A percentile compares a stretch with the other conserved stretches of the same genome.
phyloP scores from a whole-genome alignment of 2,329 filamentous ascomycete species.

The Setomelanomma holmii region DNA sequence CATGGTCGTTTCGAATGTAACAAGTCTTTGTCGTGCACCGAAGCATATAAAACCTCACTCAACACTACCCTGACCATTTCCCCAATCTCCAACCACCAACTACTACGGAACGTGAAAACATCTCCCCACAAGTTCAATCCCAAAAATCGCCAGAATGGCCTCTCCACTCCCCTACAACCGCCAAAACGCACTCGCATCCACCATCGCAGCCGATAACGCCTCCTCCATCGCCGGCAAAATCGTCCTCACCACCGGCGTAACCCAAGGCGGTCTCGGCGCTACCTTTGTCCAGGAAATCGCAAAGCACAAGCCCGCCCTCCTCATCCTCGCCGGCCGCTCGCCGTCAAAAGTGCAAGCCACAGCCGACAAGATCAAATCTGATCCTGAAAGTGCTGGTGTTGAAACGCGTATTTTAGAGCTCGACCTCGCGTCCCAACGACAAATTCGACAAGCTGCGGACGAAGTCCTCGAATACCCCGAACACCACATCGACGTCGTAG shows the following conservation, averaged over 20 bases:
- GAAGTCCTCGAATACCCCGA: constrained; percentile 37
- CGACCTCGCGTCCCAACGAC: constrained; percentile 47
- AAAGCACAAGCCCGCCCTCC: constrained; percentile 31
- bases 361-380: constrained; percentile 43
- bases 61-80: no score
- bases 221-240: constrained; percentile 49
- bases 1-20: no score
- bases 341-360: constrained; percentile 50
- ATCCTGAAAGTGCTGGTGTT: constrained; percentile 41
- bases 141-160: no score
- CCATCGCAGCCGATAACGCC: constrained; percentile 52
- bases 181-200: constrained; percentile 29
- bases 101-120: no score
- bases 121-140: no score
- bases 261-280: constrained; percentile 37
- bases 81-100: no score
- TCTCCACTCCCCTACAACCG: constrained; percentile 26
- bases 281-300: constrained; percentile 36
- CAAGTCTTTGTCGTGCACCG: no score
- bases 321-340: constrained; percentile 52
- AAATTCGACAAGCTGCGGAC: constrained; percentile 45
- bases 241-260: constrained; percentile 62
- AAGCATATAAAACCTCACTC: no score
- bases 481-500: constrained; percentile 51
- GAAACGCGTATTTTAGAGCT: constrained; percentile 39